Conservation (phyloP, 306 rosid genomes). For the Bauhinia variegata region DNA sequence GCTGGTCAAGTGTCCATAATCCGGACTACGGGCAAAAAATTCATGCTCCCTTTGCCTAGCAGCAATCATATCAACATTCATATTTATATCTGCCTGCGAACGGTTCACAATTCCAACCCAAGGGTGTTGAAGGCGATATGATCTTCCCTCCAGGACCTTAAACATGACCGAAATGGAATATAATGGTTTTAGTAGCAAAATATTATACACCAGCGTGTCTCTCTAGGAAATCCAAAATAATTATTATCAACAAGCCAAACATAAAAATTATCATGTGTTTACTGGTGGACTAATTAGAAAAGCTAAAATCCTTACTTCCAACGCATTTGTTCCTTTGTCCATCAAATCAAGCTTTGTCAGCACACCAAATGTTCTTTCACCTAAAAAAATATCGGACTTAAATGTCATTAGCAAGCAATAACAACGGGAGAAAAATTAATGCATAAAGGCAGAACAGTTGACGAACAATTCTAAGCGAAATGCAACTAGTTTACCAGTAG, state of each 20-base stretch:
- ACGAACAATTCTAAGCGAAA: slow-evolving; percentile 17
- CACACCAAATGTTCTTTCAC: slow-evolving; percentile 89
- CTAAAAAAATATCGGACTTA: slow-evolving; percentile 40
- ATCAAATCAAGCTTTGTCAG: slow-evolving; percentile 93
- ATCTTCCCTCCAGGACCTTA: slow-evolving; percentile 93
- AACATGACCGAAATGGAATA: slow-evolving; percentile 26
- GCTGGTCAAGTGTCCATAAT: slow-evolving; percentile 82
- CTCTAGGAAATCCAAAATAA: slow-evolving; percentile 13
- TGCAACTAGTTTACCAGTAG: slow-evolving; percentile 56
- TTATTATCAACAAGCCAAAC: slow-evolving; percentile 25
- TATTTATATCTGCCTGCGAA: slow-evolving; percentile 93
- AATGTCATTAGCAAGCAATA: too few species aligned
- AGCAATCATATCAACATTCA: slow-evolving; percentile 75
- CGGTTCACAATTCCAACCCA: slow-evolving; percentile 99
- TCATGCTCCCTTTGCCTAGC: slow-evolving; percentile 90
- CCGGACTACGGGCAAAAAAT: slow-evolving; percentile 77
- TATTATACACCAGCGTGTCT: not conserved
- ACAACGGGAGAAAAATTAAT: slow-evolving; percentile 11
- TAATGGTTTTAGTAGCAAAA: not conserved
- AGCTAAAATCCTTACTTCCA: slow-evolving; percentile 61
- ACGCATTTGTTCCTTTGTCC: slow-evolving; percentile 93
- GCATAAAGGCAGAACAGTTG: slow-evolving; percentile 14
- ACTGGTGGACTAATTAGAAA: slow-evolving; percentile 22
- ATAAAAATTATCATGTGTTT: slow-evolving; percentile 24
- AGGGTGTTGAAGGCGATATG: slow-evolving; percentile 82